Percentiles rank a stretch among this genome's conserved stretches.
phyloP scores from a whole-genome alignment of 2,329 filamentous ascomycete genomes.

The Phyllosticta citriasiana region DNA sequence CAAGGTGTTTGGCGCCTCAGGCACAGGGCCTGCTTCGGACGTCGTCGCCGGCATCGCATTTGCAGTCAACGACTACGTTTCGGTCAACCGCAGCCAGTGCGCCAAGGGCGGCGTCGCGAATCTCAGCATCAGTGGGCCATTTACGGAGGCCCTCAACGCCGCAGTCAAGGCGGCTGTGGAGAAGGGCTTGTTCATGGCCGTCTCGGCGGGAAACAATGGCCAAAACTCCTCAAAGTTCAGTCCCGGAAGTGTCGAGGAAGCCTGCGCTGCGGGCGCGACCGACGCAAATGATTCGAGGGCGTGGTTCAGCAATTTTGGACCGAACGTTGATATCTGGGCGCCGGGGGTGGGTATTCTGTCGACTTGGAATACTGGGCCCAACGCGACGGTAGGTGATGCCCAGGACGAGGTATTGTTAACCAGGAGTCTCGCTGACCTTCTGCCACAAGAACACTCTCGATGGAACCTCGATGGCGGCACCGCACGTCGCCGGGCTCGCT shows the following conservation, averaged over 20 bases:
- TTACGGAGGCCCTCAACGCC: slow-evolving; percentile 22
- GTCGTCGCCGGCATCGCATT: slow-evolving; percentile 42
- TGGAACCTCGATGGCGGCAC: slow-evolving; percentile 97
- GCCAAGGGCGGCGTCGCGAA: slow-evolving; percentile 36
- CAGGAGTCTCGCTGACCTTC: neutral
- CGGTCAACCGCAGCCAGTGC: slow-evolving; percentile 31
- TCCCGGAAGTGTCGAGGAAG: slow-evolving; percentile 24
- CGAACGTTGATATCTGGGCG: slow-evolving; percentile 49
- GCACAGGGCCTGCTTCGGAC: slow-evolving; percentile 45
- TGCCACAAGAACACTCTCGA: slow-evolving; percentile 77
- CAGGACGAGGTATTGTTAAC: neutral
- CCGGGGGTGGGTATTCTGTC: slow-evolving; percentile 45
- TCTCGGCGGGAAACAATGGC: slow-evolving; percentile 35
- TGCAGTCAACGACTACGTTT: slow-evolving; percentile 40
- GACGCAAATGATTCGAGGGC: slow-evolving; percentile 31
- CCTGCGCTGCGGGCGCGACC: slow-evolving; percentile 36
- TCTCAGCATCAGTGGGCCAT: slow-evolving; percentile 42
- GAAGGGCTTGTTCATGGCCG: slow-evolving; percentile 34
- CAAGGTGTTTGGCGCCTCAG: slow-evolving; percentile 40
- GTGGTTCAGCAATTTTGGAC: slow-evolving; percentile 38
- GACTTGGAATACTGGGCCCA: slow-evolving; percentile 30
- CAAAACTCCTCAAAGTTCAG: slow-evolving; percentile 24
- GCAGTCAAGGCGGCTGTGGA: slow-evolving; percentile 20
- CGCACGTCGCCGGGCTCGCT: slow-evolving; percentile 89
- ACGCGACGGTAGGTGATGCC: neutral